Evolutionary conservation across 148 eudicot genomes (phyloP), one percentile per base, ranked within the genome.

Genomic region (Rheum nobile): DNA sequence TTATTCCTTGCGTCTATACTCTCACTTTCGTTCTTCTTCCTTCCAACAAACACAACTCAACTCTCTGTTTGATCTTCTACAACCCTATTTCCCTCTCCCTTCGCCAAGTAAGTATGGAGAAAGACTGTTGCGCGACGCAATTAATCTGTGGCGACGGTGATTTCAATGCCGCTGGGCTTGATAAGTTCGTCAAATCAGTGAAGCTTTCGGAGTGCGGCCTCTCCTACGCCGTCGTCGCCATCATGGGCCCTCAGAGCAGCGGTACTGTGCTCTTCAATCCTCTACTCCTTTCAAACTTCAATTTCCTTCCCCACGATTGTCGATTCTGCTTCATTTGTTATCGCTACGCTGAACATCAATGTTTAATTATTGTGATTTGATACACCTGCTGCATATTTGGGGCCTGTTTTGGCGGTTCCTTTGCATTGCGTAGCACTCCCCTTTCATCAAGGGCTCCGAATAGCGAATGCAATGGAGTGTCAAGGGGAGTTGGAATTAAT

Each of bases 221-320:
- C 44, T 84, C 85, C 0, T 84, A 82, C 29, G 87, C 84, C 2
- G 81, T 86, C 57, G 87, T 84, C 57, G 81, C 89, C 2, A 86
- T 86, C 70, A 84, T 86, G 87, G 89, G 89, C 5, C 87, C 89
- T 2, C 89, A 86, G 80, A 84, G 87, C 72, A 86, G 89, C 69
- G 89, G 89, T 86, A 75, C 21, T 31, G 21, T 43, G 61, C 4
- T 77, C 71, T 14, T 57, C 28, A 57, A 57, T 22, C 10, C 4
- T 61, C 35, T 22, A 14, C 68, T 61, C 35, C 14, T 26, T 61
- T 61, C 31, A 26, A 43, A 43, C 14, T 6, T 57, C 26, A 17
- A 38, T 43, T 43, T 11, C 16, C 3, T 43, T 43, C 46, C 46
- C 46, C 46, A 43, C 16, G 13, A 43, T 11, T 43, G 2, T 12